Conservation (phyloP, 2,329 filamentous ascomycete species). For the Fusarium neocosmosporiellum region DNA sequence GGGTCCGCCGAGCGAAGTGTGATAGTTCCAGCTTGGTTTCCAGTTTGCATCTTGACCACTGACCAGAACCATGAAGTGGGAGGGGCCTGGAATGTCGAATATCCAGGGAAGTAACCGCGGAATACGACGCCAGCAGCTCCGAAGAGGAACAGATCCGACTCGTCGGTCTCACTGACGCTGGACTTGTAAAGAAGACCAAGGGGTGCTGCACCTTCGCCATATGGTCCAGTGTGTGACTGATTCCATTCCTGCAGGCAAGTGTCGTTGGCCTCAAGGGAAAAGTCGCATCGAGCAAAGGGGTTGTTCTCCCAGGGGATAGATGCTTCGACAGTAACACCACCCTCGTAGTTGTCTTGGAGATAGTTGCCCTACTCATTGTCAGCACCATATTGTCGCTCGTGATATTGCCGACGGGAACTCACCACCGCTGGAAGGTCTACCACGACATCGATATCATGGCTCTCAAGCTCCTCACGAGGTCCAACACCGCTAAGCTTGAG, state of each 20-base stretch:
- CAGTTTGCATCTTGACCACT: conserved; percentile 68
- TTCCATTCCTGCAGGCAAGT: conserved; percentile 51
- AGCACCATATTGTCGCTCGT: not conserved
- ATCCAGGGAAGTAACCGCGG: conserved; percentile 45
- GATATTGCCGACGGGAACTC: not conserved
- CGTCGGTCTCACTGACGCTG: conserved; percentile 37
- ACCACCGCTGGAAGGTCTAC: conserved; percentile 60
- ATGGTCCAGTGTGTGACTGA: conserved; percentile 26
- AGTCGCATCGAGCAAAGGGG: conserved; percentile 16
- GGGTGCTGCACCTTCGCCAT: conserved; percentile 40
- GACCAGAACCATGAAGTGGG: conserved; percentile 35
- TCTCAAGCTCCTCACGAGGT: conserved; percentile 51
- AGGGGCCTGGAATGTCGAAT: conserved; percentile 47
- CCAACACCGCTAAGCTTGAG: conserved; percentile 63
- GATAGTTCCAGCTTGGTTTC: conserved; percentile 71
- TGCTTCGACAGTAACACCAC: conserved; percentile 34
- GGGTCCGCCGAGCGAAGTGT: conserved; percentile 70
- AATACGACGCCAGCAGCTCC: conserved; percentile 44
- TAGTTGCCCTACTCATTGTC: conserved; percentile 17
- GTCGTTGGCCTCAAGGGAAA: conserved; percentile 38
- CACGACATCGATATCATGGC: conserved; percentile 54
- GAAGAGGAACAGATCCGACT: conserved; percentile 47
- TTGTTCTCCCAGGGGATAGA: conserved; percentile 28
- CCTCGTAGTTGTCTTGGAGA: conserved; percentile 46
- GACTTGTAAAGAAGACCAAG: conserved; percentile 43